Conservation (phyloP, 352 stramenopile species). For the Globisporangium camurandrum region DNA sequence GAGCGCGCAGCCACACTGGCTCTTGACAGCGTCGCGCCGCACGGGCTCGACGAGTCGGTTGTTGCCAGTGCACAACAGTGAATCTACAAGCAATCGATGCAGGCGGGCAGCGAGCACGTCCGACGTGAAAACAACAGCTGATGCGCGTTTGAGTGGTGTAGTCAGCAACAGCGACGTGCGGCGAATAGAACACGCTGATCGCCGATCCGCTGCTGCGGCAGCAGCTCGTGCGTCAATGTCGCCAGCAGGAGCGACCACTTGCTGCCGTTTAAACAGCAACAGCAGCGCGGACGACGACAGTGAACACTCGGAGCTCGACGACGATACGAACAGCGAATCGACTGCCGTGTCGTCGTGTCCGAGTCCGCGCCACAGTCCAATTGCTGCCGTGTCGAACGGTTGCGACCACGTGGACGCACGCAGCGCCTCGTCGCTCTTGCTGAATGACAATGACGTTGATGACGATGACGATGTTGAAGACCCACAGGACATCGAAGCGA, state of each 20-base stretch:
- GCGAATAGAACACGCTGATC: too few species aligned
- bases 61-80: background rate
- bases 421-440: too few species aligned
- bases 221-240: background rate
- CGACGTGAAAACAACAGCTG: too few species aligned
- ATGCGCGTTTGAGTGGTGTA: too few species aligned
- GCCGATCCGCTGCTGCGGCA: too few species aligned
- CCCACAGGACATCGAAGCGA: slow-evolving; percentile 58
- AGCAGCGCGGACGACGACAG: slow-evolving; percentile 22
- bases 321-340: slow-evolving; percentile 71
- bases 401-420: too few species aligned
- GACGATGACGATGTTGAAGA: slow-evolving; percentile 45
- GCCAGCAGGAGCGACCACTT: background rate
- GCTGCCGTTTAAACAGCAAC: background rate
- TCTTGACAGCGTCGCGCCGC: slow-evolving; percentile 10
- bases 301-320: slow-evolving; percentile 50
- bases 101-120: too few species aligned
- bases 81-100: background rate
- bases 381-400: slow-evolving; percentile 27
- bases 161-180: too few species aligned
- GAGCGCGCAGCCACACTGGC: slow-evolving; percentile 16
- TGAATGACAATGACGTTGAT: too few species aligned
- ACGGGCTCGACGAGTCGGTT: background rate
- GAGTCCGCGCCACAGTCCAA: slow-evolving; percentile 44
- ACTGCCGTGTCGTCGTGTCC: slow-evolving; percentile 66